Percentiles rank a stretch among this genome's conserved stretches.
Conservation (phyloP, 768 basidiomycete genomes). For the Hortiboletus flavorubellus region DNA sequence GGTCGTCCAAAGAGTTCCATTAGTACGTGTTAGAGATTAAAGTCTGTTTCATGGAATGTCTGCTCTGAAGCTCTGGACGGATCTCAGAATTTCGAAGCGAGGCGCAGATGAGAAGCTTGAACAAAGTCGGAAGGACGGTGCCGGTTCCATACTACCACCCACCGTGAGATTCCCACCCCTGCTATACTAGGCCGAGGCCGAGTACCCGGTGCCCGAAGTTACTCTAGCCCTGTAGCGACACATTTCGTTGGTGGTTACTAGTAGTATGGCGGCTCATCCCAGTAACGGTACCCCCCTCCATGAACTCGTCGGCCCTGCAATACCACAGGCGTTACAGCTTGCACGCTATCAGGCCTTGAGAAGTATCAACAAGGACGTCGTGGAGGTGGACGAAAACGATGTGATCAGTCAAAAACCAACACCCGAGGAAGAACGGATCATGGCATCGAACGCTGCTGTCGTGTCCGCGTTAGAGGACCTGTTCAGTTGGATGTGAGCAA, state of each 20-base stretch:
- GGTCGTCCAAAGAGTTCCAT: too few species aligned
- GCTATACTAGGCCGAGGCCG: too few species aligned
- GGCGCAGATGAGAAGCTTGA: too few species aligned
- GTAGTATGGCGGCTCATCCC: not conserved
- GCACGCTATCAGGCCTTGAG: slow-evolving; percentile 8
- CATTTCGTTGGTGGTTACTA: not conserved
- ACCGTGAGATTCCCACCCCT: too few species aligned
- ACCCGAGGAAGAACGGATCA: slow-evolving; percentile 14
- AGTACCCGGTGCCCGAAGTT: not conserved
- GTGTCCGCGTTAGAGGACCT: slow-evolving; percentile 17
- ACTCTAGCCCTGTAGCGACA: not conserved
- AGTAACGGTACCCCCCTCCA: not conserved
- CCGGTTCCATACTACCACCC: too few species aligned
- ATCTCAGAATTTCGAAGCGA: too few species aligned
- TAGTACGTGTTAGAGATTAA: too few species aligned
- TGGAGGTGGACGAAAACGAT: slow-evolving; percentile 6
- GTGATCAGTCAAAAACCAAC: slow-evolving; percentile 13
- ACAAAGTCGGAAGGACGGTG: too few species aligned
- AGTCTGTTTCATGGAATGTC: too few species aligned
- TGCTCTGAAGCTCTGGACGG: too few species aligned
- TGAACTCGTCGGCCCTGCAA: slow-evolving; percentile 7
- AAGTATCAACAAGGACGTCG: not conserved
- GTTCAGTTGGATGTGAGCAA: slow-evolving; percentile 14
- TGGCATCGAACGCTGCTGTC: slow-evolving; percentile 4
- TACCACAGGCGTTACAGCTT: slow-evolving; percentile 8